A percentile compares a stretch with the other conserved stretches of the same genome.
Evolutionary conservation across 2,329 filamentous ascomycete genomes (phyloP).

Genomic region (Chalara sp.): DNA sequence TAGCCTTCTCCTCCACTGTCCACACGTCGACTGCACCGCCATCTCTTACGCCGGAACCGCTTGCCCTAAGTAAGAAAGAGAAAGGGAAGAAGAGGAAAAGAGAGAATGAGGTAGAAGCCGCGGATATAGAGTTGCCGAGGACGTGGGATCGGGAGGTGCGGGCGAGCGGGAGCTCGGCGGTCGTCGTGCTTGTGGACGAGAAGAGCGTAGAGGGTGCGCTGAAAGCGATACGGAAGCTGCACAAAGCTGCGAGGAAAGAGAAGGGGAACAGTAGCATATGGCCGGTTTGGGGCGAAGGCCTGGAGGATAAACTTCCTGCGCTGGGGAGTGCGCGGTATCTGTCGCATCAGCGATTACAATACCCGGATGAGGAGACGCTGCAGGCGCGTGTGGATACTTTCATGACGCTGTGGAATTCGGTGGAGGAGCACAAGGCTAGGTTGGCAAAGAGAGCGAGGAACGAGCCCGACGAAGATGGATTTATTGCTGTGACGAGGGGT

Average conservation of each 20-base stretch:
- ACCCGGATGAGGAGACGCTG: constrained; percentile 60
- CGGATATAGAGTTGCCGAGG: constrained; percentile 60
- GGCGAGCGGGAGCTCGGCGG: constrained; percentile 68
- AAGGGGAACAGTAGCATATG: constrained; percentile 22
- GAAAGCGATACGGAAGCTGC: constrained; percentile 62
- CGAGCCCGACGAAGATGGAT: constrained; percentile 89
- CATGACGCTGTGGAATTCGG: constrained; percentile 74
- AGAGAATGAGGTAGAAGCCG: constrained; percentile 38
- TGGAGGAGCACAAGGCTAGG: constrained; percentile 56
- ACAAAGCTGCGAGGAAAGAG: constrained; percentile 45
- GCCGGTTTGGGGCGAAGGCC: constrained; percentile 62
- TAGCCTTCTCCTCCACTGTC: constrained; percentile 64
- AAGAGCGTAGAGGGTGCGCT: constrained; percentile 69
- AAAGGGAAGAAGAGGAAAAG: constrained; percentile 44
- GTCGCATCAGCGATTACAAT: constrained; percentile 63
- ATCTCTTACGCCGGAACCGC: not conserved
- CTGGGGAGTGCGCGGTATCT: constrained; percentile 46
- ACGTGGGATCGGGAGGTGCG: constrained; percentile 69
- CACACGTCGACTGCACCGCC: constrained; percentile 21
- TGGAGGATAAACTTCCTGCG: constrained; percentile 53
- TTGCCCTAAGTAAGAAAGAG: not conserved
- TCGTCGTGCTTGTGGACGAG: constrained; percentile 78
- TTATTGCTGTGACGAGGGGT: constrained; percentile 82
- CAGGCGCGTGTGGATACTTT: constrained; percentile 75
- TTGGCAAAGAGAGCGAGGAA: constrained; percentile 60